Base-by-base conservation (phyloP, 805 yeast species). In the Starmerella scarabaei region DNA sequence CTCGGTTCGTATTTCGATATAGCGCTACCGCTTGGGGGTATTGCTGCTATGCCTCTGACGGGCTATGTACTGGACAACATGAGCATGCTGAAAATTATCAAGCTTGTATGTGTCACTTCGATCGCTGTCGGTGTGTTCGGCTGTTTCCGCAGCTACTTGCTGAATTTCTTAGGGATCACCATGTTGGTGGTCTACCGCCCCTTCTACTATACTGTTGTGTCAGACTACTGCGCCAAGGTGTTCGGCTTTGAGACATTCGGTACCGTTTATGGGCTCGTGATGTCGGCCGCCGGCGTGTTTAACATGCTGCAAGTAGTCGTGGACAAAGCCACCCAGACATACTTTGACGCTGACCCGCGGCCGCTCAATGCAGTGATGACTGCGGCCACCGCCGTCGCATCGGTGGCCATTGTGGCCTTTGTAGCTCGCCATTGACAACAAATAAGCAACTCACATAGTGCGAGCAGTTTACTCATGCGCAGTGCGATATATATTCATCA, bases 241-340 rank as follows among this genome's bases (percentile, higher is more conserved):
- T 86, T 88, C 63, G 97, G 97, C 0, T 85, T 80, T 59, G 77
- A 75, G 40, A 84, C 93, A 1, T 86, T 88, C 61, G 96, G 96
- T 28, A 80, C 85, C 1, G 77, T 88, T 5, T 88, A 88, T 55
- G 97, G 97, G 1, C 62, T 86, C 16, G 68, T 85, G 53, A 83
- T 85, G 53, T 77, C 85, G 42, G 64, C 80, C 44, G 74, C 93
- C 14, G 96, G 96, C 4, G 44, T 79, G n/a, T 72, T 78, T 58
- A 86, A 85, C 58, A 65, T 83, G 50, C 54, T 72, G 5, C 94
- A 83, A 53, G 75, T 79, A 18, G 60, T 63, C 2, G 59, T 88
- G 54, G 96, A 86, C 55, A 64, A 63, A 33, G 51, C 69, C 28
- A 85, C 95, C 0, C 93, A 83, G 55, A 66, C 67, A 26, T 59